A percentile compares a stretch with the other conserved stretches of the same genome.
Conservation (phyloP, 305 asterid genomes). For the Caryopteris hybrid region DNA sequence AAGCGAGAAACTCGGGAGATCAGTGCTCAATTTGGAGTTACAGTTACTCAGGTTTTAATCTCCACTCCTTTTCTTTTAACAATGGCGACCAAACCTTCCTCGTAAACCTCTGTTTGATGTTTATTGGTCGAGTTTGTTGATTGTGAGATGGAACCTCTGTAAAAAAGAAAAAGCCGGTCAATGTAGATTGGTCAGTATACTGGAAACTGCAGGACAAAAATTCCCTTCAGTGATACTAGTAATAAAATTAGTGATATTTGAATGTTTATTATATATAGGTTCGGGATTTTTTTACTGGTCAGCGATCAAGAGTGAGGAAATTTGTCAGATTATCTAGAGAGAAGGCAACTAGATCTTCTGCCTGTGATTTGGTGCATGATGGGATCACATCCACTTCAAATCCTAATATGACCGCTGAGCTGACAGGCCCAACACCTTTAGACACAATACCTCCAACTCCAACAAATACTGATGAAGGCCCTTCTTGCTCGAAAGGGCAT, state of each 20-base stretch:
- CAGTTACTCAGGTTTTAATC: constrained; percentile 73
- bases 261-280: constrained; percentile 43
- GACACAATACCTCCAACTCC: constrained; percentile 57
- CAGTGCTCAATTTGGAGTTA: constrained; percentile 90
- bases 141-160: not conserved
- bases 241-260: not conserved
- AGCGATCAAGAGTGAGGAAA: constrained; percentile 81
- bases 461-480: constrained; percentile 45
- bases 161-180: not conserved
- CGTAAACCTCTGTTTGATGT: not conserved
- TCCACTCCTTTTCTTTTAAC: not conserved
- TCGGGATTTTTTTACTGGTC: constrained; percentile 73
- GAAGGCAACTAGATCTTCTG: constrained; percentile 45
- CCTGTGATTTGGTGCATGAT: constrained; percentile 35
- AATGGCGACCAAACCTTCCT: not conserved
- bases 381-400: constrained; percentile 28
- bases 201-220: not conserved
- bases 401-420: constrained; percentile 15
- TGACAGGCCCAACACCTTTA: constrained; percentile 70
- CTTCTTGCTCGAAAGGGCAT: constrained; percentile 48
- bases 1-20: constrained; percentile 92
- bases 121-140: not conserved
- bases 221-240: not conserved
- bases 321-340: constrained; percentile 62
- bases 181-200: not conserved